These are phyloP conservation scores for Lonicera japonica DNA, from an alignment of 129 eudicot genomes.

Conservation along the genomic window DNA sequence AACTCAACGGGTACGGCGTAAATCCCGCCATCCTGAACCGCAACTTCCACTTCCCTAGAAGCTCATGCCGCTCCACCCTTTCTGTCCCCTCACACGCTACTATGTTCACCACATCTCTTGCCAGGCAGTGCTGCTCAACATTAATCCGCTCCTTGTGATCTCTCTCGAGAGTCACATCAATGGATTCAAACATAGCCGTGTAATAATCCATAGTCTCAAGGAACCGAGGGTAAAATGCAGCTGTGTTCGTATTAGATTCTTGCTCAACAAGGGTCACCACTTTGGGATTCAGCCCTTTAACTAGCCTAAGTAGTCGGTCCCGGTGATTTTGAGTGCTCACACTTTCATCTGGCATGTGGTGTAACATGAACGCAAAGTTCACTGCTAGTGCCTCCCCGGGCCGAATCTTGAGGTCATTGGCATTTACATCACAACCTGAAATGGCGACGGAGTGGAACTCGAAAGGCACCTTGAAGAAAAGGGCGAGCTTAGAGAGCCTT, in stretches of 20 bases:
- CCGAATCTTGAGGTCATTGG: slow-evolving; percentile 25
- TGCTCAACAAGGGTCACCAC: slow-evolving; percentile 86
- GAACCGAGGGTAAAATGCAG: slow-evolving; percentile 73
- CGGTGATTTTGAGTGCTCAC: slow-evolving; percentile 61
- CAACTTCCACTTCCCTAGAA: slow-evolving; percentile 73
- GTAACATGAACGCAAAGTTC: slow-evolving; percentile 69
- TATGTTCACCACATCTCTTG: slow-evolving; percentile 71
- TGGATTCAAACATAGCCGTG: slow-evolving; percentile 76
- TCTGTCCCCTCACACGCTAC: slow-evolving; percentile 81
- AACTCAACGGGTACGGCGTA: slow-evolving; percentile 61
- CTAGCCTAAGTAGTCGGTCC: slow-evolving; percentile 65
- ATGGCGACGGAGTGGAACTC: slow-evolving; percentile 43
- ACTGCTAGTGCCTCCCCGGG: slow-evolving; percentile 67
- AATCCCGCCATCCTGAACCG: slow-evolving; percentile 84
- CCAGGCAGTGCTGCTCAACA: slow-evolving; percentile 74
- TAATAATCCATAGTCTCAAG: slow-evolving; percentile 71
- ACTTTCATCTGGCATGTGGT: slow-evolving; percentile 83
- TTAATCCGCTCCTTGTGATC: slow-evolving; percentile 63
- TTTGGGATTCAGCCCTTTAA: slow-evolving; percentile 56
- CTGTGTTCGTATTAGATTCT: slow-evolving; percentile 75
- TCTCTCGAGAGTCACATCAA: slow-evolving; percentile 62
- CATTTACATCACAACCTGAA: slow-evolving; percentile 29
- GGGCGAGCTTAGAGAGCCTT: slow-evolving; percentile 51
- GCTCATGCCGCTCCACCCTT: slow-evolving; percentile 77
- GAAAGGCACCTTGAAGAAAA: slow-evolving; percentile 54